Conservation (phyloP, 2,329 filamentous ascomycete genomes). For the Fusarium buharicum region DNA sequence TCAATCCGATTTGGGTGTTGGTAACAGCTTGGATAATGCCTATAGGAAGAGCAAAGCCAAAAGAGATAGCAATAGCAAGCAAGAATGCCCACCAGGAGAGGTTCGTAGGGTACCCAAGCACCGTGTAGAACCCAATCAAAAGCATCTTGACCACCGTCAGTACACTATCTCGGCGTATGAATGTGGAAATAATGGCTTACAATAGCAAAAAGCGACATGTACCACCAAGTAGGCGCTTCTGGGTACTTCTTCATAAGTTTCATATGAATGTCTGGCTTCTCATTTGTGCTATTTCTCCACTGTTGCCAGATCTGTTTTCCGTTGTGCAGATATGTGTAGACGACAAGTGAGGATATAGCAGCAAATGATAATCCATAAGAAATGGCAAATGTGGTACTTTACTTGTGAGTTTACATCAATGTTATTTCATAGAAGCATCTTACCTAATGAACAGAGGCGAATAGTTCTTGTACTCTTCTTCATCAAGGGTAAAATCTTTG, state of each 20-base stretch:
- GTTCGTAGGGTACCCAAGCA: constrained; percentile 72
- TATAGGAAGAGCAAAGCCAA: constrained; percentile 72
- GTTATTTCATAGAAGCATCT: background rate
- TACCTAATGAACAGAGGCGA: constrained; percentile 73
- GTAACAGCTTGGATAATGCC: constrained; percentile 77
- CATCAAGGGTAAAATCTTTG: constrained; percentile 69
- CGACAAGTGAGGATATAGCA: constrained; percentile 73
- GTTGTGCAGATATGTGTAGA: constrained; percentile 74
- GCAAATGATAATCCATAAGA: constrained; percentile 79
- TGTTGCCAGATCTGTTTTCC: constrained; percentile 73
- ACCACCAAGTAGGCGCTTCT: constrained; percentile 73
- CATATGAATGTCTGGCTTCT: constrained; percentile 73
- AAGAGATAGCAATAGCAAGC: constrained; percentile 71
- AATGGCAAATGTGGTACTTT: constrained; percentile 75
- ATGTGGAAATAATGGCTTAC: constrained; percentile 51
- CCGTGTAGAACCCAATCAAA: constrained; percentile 62
- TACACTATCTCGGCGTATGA: constrained; percentile 7
- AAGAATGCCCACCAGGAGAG: constrained; percentile 79
- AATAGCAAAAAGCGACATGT: constrained; percentile 65
- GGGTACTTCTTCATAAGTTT: constrained; percentile 71
- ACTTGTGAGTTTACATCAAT: constrained; percentile 15
- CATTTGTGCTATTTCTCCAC: constrained; percentile 66
- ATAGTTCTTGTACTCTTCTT: constrained; percentile 71
- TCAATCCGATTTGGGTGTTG: constrained; percentile 76
- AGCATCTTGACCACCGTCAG: constrained; percentile 57